A percentile compares a stretch with the other conserved stretches of the same genome.
phyloP scores from a whole-genome alignment of 2,329 filamentous ascomycete species.

The Cladorrhinum sp. region DNA sequence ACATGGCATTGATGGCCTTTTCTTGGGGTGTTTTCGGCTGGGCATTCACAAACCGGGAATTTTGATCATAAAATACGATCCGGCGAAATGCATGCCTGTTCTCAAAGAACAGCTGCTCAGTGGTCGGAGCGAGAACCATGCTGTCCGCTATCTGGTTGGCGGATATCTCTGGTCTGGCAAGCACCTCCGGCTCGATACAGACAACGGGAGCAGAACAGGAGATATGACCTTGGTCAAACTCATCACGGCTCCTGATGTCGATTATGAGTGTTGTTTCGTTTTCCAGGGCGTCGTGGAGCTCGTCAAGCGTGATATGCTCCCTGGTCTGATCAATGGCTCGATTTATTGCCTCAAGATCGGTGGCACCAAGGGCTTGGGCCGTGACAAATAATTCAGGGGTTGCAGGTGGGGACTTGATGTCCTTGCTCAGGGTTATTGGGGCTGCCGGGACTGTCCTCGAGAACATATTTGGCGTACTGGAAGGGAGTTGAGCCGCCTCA shows the following conservation, averaged over 20 bases:
- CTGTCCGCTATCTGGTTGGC: constrained; percentile 62
- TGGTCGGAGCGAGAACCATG: constrained; percentile 66
- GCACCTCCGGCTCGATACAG: constrained; percentile 79
- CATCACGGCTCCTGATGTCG: constrained; percentile 75
- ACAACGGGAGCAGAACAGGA: constrained; percentile 72
- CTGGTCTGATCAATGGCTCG: constrained; percentile 48
- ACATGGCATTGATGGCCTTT: constrained; percentile 65
- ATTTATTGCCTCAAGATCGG: constrained; percentile 29
- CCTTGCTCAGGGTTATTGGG: constrained; percentile 33
- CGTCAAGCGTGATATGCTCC: constrained; percentile 61
- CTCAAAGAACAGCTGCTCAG: constrained; percentile 73
- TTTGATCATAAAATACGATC: constrained; percentile 85
- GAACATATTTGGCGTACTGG: constrained; percentile 62
- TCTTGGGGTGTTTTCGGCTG: constrained; percentile 29
- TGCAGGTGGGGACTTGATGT: constrained; percentile 20
- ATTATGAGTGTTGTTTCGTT: constrained; percentile 69
- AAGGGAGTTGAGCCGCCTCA: constrained; percentile 61
- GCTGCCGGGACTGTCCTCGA: constrained; percentile 55
- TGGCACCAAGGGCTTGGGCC: constrained; percentile 28
- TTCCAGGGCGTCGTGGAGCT: constrained; percentile 68
- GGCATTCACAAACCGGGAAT: constrained; percentile 52
- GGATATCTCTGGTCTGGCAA: constrained; percentile 64
- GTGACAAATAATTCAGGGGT: constrained; percentile 36
- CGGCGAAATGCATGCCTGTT: constrained; percentile 74
- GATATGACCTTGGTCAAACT: constrained; percentile 87